A percentile compares a stretch with the other conserved stretches of the same genome.
Evolutionary conservation across 2,329 filamentous ascomycete species (phyloP).

Genomic region (Hypoxylon sp.): DNA sequence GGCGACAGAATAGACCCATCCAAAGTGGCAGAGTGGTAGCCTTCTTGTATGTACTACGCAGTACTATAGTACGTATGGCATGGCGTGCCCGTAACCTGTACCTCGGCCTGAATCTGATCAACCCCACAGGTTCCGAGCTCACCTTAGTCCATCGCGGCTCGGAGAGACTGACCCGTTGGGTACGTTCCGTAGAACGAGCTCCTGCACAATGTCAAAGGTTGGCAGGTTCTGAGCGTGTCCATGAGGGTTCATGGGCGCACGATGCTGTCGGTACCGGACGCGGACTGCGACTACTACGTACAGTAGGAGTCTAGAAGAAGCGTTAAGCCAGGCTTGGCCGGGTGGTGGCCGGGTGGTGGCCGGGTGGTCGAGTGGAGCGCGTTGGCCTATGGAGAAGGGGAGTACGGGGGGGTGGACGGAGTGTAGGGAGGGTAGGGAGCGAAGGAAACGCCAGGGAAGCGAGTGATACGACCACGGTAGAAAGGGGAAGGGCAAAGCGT

Average conservation of each 20-base stretch:
- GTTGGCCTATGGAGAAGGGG: background rate
- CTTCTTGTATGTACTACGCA: no score
- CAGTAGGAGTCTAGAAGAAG: background rate
- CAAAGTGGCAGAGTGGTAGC: no score
- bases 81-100: no score
- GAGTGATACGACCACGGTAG: constrained; percentile 41
- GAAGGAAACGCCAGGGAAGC: no score
- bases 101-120: no score
- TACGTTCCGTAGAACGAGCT: no score
- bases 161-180: no score
- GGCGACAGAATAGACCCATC: background rate
- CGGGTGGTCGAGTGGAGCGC: background rate
- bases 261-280: background rate
- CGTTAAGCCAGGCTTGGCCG: background rate
- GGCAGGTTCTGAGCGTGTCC: background rate
- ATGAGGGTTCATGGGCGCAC: background rate
- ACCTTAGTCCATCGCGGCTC: no score
- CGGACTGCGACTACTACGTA: background rate
- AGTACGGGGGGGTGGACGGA: background rate
- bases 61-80: no score
- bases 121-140: no score
- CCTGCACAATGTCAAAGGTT: no score
- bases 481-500: constrained; percentile 40
- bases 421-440: constrained; percentile 10
- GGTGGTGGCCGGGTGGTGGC: no score